Conservation (phyloP, 306 rosid species). For the Trifolium pratense region DNA sequence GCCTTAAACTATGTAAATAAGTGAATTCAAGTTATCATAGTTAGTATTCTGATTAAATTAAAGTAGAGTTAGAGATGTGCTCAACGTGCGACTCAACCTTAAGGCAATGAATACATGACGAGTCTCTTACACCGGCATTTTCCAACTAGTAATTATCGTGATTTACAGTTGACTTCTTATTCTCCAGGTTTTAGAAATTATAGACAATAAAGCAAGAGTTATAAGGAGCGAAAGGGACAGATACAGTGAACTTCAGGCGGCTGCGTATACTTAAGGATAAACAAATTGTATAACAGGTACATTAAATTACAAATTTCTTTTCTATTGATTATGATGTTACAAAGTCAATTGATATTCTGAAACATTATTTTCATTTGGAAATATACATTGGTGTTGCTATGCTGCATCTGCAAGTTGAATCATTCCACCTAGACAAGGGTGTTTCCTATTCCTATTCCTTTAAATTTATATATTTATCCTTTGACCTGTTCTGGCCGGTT, state of each 20-base stretch:
- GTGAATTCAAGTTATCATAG: no score
- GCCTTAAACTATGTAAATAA: no score
- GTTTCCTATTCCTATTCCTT: not conserved
- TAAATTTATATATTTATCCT: not conserved
- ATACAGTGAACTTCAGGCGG: constrained; percentile 58
- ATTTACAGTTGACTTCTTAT: constrained; percentile 33
- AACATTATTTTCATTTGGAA: constrained; percentile 14
- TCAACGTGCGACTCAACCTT: no score
- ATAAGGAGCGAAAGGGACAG: constrained; percentile 68
- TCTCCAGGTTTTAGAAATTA: constrained; percentile 84
- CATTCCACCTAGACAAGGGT: not conserved
- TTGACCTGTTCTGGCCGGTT: not conserved
- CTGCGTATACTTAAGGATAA: constrained; percentile 59
- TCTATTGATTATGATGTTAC: constrained; percentile 15
- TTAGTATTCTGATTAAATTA: no score
- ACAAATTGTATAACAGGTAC: constrained; percentile 48
- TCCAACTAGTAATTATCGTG: not conserved
- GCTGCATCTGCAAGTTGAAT: constrained; percentile 21
- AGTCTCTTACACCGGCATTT: not conserved
- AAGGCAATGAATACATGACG: not conserved
- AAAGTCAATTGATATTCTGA: constrained; percentile 27
- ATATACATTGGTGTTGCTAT: constrained; percentile 8
- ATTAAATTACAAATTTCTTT: constrained; percentile 7
- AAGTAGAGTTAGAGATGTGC: no score
- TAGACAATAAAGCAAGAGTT: constrained; percentile 66